Evolutionary conservation across 805 yeast species (phyloP).

Genomic region (Jamesozyma lodderae): DNA sequence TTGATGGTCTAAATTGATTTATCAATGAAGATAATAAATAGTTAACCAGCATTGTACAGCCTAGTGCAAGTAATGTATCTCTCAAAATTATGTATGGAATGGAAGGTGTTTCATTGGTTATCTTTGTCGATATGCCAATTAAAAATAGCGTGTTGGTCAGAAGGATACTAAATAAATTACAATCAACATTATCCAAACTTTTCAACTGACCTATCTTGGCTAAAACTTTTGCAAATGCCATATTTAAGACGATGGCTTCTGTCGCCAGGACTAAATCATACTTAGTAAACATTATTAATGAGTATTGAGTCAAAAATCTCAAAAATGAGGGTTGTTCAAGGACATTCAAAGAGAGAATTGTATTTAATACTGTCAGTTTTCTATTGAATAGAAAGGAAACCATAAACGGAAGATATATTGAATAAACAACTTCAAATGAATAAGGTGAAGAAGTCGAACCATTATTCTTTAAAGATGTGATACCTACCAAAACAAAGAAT

Average conservation of each 20-base stretch:
- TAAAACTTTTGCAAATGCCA: slow-evolving; percentile 19
- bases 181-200: slow-evolving; percentile 33
- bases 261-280: slow-evolving; percentile 4
- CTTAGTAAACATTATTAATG: slow-evolving; percentile 17
- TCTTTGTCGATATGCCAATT: slow-evolving; percentile 11
- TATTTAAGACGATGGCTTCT: slow-evolving; percentile 22
- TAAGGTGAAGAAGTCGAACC: slow-evolving; percentile 4
- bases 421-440: slow-evolving; percentile 30
- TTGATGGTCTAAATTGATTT: too few species aligned
- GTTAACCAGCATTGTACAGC: slow-evolving; percentile 18
- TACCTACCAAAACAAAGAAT: background rate
- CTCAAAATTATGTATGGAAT: slow-evolving; percentile 28
- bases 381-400: slow-evolving; percentile 23
- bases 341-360: slow-evolving; percentile 26
- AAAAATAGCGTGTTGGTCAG: slow-evolving; percentile 30
- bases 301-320: slow-evolving; percentile 20
- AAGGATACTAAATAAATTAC: slow-evolving; percentile 32
- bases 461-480: background rate
- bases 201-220: slow-evolving; percentile 28
- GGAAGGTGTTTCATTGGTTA: slow-evolving; percentile 4
- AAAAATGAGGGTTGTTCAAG: slow-evolving; percentile 16
- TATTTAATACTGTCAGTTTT: slow-evolving; percentile 22
- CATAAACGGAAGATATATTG: slow-evolving; percentile 29
- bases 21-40: slow-evolving; percentile 13
- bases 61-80: slow-evolving; percentile 28